Evolutionary conservation across 2,329 filamentous ascomycete species (phyloP), one percentile per base, ranked within the genome.

Genomic region (Fusarium sp.): DNA sequence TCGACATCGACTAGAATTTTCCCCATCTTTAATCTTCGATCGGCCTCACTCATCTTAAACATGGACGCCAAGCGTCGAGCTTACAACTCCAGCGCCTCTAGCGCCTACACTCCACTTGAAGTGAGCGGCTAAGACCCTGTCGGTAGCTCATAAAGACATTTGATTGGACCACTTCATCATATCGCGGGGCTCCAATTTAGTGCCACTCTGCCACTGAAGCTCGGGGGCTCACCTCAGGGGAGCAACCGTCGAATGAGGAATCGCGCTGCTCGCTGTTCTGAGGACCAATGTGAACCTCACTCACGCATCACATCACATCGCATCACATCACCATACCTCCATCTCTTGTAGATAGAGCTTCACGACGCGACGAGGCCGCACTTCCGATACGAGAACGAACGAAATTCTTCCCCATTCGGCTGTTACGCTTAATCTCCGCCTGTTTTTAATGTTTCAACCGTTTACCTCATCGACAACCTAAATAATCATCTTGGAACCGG

Each of bases 121-220:
- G 58, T 69, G 71, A 69, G 73, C 73, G 73, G 73, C 71, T 75
- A 75, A 62, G 56, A 45, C 60, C 70, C 71, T 67, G 60, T 46
- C 55, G 62, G 55, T 16, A 49, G 41, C 48, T 3, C 6, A 49
- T 16, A 12, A 9, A 16, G 29, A 13, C 9, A 12, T 51, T 8
- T 58, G 41, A 74, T 75, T 75, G 73, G 73, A 7, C 41, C 22
- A 15, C n/a, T 18, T 7, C n/a, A 29, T 48, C n/a, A 49, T 16
- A 34, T 30, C 69, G 73, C 67, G 73, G 73, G 70, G 60, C 67
- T 66, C 71, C 68, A 74, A 75, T 74, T 73, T 75, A 69, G 70
- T 74, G 74, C 59, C 58, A 71, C 67, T 47, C 61, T 74, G 74
- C 62, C 58, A 71, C 67, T 47, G 57, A 67, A 72, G 59, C 62